A percentile compares a stretch with the other conserved stretches of the same genome.
Conservation (phyloP, 108 stramenopile genomes). For the Cyclotella kingstonii region DNA sequence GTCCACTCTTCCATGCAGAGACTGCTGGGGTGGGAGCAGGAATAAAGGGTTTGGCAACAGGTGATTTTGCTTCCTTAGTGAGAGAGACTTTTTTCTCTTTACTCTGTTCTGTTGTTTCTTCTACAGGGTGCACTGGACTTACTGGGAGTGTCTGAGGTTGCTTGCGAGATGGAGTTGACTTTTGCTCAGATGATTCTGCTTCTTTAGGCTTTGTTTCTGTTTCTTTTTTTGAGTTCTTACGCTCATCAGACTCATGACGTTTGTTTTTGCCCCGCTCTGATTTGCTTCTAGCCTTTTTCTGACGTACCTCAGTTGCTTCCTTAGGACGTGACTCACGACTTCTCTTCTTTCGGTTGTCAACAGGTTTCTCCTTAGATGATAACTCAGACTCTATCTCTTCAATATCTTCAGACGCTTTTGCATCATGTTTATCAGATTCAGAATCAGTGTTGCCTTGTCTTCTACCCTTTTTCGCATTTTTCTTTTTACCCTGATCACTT, state of each 20-base stretch:
- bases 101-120: conserved; percentile 1
- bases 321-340: background rate
- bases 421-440: conserved; percentile 2
- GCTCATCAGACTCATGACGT: background rate
- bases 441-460: no score
- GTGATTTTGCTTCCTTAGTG: background rate
- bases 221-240: background rate
- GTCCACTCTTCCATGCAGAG: conserved; percentile 31
- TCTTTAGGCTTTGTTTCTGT: background rate
- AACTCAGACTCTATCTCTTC: conserved; percentile 3
- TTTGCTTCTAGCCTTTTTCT: conserved; percentile 4
- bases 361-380: background rate
- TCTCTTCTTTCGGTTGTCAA: conserved; percentile 1
- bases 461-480: background rate
- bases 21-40: conserved; percentile 35
- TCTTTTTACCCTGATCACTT: background rate
- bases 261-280: background rate
- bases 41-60: conserved; percentile 13
- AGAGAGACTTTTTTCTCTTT: conserved; percentile 4
- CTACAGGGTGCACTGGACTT: no score
- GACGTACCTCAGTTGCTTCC: background rate
- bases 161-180: background rate
- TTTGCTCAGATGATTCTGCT: background rate
- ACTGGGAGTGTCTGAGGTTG: no score
- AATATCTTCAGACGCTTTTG: background rate